Base-by-base conservation (phyloP, 805 yeast genomes). In the Kockiozyma suomiensis region DNA sequence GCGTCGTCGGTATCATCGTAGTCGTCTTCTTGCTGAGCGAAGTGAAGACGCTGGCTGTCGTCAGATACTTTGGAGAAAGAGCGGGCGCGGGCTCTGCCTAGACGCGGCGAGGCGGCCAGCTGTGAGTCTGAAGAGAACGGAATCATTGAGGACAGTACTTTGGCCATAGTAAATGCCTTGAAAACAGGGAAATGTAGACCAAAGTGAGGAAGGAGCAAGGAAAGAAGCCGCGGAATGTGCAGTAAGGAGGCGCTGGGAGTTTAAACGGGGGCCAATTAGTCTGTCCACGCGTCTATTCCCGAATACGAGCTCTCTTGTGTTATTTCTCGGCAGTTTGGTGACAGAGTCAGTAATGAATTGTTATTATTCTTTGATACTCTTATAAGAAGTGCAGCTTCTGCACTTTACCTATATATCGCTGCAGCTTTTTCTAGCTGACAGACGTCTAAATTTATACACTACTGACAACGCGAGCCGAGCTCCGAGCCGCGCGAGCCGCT, bases 61-160 rank as follows among this genome's bases (percentile, higher is more conserved):
- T 49, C 6, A 21, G 19, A 3, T 17, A 50, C 54, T 28, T 33
- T 40, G 2, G 50, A 47, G 26, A 32, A 32, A 2, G 28, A 8
- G 15, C 54, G 46, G n/a, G 54, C 19, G 8, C 54, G 46, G 19
- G 41, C 21, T 5, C 54, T 46, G 12, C 47, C 54, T 37, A 40
- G 37, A 25, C 46, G 54, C 26, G 54, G 54, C 41, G 49, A 32
- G 41, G 56, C n/a, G 7, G 42, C 33, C 6, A 41, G n/a, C 5
- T n/a, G 6, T 12, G 54, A 38, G 23, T 19, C 25, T 7, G 42
- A 30, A 10, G 33, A 25, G 28, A 37, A 38, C 37, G 54, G 47
- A 15, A 23, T 30, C 23, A 50, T 6, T 8, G 54, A 38, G 17
- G 54, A 19, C 25, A 50, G 33, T 37, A 50, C 54, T 26, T 26